Conservation (phyloP, 2,329 filamentous ascomycete species). For the Microthyrium microscopicum region DNA sequence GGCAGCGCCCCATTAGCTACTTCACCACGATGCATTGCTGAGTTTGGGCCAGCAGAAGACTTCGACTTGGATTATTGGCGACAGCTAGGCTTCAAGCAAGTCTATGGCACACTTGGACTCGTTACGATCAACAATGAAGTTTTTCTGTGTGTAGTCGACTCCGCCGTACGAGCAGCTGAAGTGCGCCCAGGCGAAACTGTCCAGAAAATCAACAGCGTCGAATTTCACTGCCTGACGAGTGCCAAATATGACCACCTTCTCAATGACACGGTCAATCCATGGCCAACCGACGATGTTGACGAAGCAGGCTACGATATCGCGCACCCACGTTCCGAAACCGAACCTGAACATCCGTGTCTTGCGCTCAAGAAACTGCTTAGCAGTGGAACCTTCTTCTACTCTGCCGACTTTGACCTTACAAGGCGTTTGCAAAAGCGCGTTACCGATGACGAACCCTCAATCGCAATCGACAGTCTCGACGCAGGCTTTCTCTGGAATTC, state of each 20-base stretch:
- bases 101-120: slow-evolving; percentile 74
- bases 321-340: slow-evolving; percentile 45
- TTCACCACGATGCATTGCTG: slow-evolving; percentile 62
- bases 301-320: slow-evolving; percentile 36
- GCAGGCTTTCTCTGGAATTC: slow-evolving; percentile 94
- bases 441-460: slow-evolving; percentile 56
- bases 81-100: slow-evolving; percentile 37
- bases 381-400: slow-evolving; percentile 95
- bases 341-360: slow-evolving; percentile 73
- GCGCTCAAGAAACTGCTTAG: slow-evolving; percentile 82
- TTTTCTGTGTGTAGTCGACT: slow-evolving; percentile 83
- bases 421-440: slow-evolving; percentile 67
- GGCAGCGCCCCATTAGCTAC: slow-evolving; percentile 14
- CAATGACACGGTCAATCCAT: slow-evolving; percentile 39
- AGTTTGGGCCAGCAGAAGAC: slow-evolving; percentile 52
- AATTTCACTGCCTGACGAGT: slow-evolving; percentile 83
- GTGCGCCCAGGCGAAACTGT: slow-evolving; percentile 79
- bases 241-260: slow-evolving; percentile 68
- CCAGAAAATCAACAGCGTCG: slow-evolving; percentile 69
- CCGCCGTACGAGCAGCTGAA: slow-evolving; percentile 58
- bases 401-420: slow-evolving; percentile 93
- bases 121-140: slow-evolving; percentile 73
- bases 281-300: slow-evolving; percentile 35
- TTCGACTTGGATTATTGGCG: slow-evolving; percentile 53
- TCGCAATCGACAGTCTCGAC: slow-evolving; percentile 86